These are phyloP conservation scores for Colletotrichum viniferum DNA, from an alignment of 2,329 filamentous ascomycete genomes.

Conservation along the genomic window DNA sequence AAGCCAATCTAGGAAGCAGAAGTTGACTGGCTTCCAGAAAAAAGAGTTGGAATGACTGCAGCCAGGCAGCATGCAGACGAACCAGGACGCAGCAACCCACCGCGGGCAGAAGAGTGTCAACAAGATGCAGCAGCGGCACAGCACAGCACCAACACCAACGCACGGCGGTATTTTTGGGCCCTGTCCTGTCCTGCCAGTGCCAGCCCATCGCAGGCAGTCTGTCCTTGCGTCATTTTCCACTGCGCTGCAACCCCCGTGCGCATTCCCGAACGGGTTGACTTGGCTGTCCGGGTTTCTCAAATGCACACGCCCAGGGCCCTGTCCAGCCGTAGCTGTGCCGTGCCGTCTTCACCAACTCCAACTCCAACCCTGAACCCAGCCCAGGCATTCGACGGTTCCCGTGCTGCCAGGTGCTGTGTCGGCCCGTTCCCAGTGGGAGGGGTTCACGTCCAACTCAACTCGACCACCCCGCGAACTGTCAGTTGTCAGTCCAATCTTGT, in stretches of 20 bases:
- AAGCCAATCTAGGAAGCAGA: neutral
- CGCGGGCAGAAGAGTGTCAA: neutral
- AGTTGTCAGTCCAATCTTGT: neutral
- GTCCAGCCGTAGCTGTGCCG: neutral
- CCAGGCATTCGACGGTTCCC: neutral
- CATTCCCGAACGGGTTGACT: neutral
- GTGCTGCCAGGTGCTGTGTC: neutral
- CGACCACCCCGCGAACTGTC: neutral
- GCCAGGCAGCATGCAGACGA: neutral
- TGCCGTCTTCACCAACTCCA: neutral
- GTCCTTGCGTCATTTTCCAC: conserved; percentile 5
- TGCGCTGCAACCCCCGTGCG: neutral
- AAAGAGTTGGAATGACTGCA: neutral
- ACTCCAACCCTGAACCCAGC: neutral
- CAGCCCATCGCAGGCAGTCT: neutral
- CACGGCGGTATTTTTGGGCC: neutral
- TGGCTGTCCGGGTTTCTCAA: neutral
- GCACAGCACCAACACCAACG: neutral
- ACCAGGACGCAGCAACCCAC: neutral
- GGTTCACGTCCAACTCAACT: neutral
- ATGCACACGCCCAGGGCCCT: neutral
- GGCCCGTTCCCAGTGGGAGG: conserved; percentile 1
- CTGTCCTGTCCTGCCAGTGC: neutral
- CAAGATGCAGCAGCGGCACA: neutral
- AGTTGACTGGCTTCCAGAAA: neutral